Percentiles rank a stretch among this genome's conserved stretches.
Conservation (phyloP, 2,329 filamentous ascomycete genomes). For the Phialophora expanda region DNA sequence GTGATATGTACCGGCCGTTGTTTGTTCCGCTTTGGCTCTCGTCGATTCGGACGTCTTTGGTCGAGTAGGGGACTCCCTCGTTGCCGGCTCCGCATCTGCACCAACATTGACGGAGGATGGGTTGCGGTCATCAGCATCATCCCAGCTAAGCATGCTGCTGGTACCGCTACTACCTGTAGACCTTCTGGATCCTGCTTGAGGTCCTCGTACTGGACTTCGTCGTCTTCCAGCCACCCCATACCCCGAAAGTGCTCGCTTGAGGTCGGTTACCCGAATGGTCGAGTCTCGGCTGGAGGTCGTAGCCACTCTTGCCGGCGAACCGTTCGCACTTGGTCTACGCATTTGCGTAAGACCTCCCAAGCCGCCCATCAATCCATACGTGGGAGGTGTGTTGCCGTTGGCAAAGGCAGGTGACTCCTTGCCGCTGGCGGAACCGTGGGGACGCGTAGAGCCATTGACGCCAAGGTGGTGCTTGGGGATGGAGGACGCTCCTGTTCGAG, state of each 20-base stretch:
- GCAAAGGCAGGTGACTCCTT: slow-evolving; percentile 38
- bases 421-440: slow-evolving; percentile 29
- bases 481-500: slow-evolving; percentile 62
- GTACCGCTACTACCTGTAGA: slow-evolving; percentile 48
- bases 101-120: slow-evolving; percentile 32
- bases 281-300: slow-evolving; percentile 50
- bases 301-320: slow-evolving; percentile 43
- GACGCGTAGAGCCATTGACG: slow-evolving; percentile 34
- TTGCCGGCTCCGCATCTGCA: slow-evolving; percentile 18
- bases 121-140: slow-evolving; percentile 37
- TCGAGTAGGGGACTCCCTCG: slow-evolving; percentile 1
- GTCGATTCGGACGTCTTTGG: slow-evolving; percentile 20
- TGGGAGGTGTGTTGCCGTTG: slow-evolving; percentile 33
- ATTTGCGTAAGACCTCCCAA: slow-evolving; percentile 43
- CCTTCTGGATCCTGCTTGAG: slow-evolving; percentile 26
- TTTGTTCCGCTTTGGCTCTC: slow-evolving; percentile 8
- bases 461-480: slow-evolving; percentile 38
- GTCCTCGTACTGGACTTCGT: slow-evolving; percentile 51
- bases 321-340: slow-evolving; percentile 47
- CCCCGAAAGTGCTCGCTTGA: slow-evolving; percentile 55
- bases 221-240: slow-evolving; percentile 45
- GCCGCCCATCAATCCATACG: slow-evolving; percentile 34
- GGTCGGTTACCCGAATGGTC: slow-evolving; percentile 55
- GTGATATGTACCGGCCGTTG: slow-evolving; percentile 22
- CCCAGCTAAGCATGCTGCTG: slow-evolving; percentile 53